These are phyloP conservation scores for Oidiodendron maius DNA, from an alignment of 495 filamentous ascomycete species.

Conservation along the genomic window DNA sequence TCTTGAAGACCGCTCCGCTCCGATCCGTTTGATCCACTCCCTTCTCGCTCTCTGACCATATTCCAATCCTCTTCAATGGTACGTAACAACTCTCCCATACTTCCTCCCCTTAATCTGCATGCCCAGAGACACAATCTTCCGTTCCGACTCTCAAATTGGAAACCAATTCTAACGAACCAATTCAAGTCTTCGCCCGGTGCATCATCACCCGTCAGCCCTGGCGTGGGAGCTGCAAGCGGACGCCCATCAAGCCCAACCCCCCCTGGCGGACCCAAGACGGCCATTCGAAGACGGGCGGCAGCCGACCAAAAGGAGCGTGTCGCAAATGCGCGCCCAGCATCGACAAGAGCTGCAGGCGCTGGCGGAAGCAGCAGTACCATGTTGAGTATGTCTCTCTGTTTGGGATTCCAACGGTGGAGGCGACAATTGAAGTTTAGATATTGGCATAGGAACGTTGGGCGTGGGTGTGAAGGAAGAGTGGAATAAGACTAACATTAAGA, in stretches of 20 bases:
- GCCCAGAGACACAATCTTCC: background rate
- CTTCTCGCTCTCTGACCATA: too few relatives aligned
- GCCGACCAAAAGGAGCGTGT: constrained; percentile 93
- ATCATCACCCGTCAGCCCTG: constrained; percentile 48
- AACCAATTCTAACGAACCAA: background rate
- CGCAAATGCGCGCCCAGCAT: constrained; percentile 83
- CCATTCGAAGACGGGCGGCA: constrained; percentile 86
- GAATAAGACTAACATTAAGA: background rate
- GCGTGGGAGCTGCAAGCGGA: constrained; percentile 57
- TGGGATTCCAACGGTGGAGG: background rate
- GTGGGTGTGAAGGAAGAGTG: background rate
- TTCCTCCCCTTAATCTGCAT: background rate
- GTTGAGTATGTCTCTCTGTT: constrained; percentile 61
- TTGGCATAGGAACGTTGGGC: background rate
- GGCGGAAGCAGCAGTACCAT: constrained; percentile 96
- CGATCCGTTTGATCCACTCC: too few relatives aligned
- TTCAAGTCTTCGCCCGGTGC: constrained; percentile 70
- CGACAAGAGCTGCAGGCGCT: constrained; percentile 87
- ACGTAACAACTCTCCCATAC: background rate
- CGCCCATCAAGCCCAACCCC: constrained; percentile 81
- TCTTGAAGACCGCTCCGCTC: too few relatives aligned
- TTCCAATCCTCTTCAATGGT: too few relatives aligned
- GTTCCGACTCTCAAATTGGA: background rate
- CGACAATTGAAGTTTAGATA: background rate
- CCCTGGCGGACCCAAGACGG: constrained; percentile 92